phyloP scores from a whole-genome alignment of 352 stramenopile genomes.

The Halophytophthora polymorphica region DNA sequence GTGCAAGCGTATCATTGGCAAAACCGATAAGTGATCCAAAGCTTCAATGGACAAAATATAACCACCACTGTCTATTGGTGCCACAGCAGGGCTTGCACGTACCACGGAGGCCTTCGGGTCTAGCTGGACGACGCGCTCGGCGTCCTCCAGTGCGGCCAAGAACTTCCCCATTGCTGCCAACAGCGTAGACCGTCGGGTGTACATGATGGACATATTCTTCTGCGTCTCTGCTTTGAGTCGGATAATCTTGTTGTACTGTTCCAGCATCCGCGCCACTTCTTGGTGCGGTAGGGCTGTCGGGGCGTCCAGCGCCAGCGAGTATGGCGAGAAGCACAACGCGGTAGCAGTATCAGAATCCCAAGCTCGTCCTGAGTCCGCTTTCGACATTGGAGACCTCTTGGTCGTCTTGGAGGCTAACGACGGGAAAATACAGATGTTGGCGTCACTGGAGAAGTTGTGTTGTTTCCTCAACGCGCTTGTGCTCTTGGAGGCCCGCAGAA shows the following conservation, averaged over 20 bases:
- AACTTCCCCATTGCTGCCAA: conserved; percentile 49
- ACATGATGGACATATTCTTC: conserved; percentile 55
- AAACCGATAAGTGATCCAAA: neutral
- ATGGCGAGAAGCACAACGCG: conserved; percentile 5
- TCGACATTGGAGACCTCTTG: neutral
- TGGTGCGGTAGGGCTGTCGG: conserved; percentile 18
- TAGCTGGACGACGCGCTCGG: conserved; percentile 46
- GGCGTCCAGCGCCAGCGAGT: conserved; percentile 23
- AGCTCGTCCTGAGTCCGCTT: neutral
- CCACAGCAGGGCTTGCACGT: conserved; percentile 4
- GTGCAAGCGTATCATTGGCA: neutral
- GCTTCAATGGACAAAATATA: neutral
- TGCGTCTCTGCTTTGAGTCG: conserved; percentile 39
- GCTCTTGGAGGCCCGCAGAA: conserved; percentile 29
- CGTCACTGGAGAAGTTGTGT: conserved; percentile 27
- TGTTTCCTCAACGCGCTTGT: conserved; percentile 26
- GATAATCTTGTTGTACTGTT: conserved; percentile 71
- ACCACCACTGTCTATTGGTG: too few relatives aligned
- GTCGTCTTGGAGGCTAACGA: conserved; percentile 12
- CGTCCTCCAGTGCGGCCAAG: conserved; percentile 43
- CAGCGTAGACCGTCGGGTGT: conserved; percentile 57
- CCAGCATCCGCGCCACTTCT: conserved; percentile 41
- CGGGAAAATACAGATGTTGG: conserved; percentile 19
- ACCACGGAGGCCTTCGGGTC: conserved; percentile 54
- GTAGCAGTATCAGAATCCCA: conserved; percentile 4